phyloP scores from a whole-genome alignment of 495 filamentous ascomycete species.

The Neurospora sublineolata region DNA sequence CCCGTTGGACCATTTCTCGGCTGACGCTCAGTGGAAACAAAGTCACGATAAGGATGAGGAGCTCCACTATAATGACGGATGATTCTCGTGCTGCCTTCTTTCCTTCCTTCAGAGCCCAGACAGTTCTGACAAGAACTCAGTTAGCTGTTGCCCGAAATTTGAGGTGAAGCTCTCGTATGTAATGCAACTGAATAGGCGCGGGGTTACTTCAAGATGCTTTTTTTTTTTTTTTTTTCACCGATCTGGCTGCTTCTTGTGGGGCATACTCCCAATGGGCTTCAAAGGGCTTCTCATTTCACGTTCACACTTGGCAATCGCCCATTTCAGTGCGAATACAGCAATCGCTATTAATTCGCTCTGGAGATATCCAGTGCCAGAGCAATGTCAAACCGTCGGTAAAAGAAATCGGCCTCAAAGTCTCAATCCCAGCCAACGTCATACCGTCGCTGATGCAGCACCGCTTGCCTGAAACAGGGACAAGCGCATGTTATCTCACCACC shows the following conservation, averaged over 20 bases:
- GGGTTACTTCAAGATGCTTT: not conserved
- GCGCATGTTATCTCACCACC: not conserved
- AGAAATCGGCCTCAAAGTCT: not conserved
- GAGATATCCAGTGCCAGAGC: not conserved
- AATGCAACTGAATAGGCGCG: not conserved
- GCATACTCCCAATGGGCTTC: not conserved
- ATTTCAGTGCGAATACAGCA: not conserved
- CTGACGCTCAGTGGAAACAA: not conserved
- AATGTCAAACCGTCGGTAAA: not conserved
- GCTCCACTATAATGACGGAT: not conserved
- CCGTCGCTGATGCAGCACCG: conserved; percentile 22
- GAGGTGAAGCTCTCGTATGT: not conserved
- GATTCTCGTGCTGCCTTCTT: not conserved
- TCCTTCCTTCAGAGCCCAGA: not conserved
- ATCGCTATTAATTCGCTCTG: not conserved
- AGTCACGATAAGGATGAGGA: not conserved
- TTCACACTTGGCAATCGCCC: not conserved
- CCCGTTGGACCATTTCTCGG: not conserved
- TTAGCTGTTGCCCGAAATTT: not conserved
- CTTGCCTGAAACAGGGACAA: conserved; percentile 4
- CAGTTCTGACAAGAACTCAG: not conserved
- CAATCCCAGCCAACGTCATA: not conserved
- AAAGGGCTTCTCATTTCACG: not conserved
- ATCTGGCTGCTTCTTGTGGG: not conserved
- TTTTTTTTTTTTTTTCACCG: not conserved